These are phyloP conservation scores for Nemophila menziesii DNA, from an alignment of 257 asterid genomes.

Conservation along the genomic window DNA sequence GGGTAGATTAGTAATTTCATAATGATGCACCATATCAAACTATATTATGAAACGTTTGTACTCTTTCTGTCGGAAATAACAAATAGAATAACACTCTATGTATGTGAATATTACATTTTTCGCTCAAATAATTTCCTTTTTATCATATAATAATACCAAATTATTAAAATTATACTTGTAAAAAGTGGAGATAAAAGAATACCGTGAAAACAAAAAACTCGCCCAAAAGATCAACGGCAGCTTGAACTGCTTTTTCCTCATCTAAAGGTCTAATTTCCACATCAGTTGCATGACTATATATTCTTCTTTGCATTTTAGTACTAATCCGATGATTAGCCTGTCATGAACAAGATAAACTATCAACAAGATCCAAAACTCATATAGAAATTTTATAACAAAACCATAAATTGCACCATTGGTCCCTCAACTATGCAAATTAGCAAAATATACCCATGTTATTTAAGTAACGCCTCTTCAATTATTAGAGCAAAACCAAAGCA, in stretches of 20 bases:
- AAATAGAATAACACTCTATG: background rate
- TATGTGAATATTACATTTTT: background rate
- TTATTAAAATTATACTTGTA: too few relatives aligned
- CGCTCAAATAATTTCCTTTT: background rate
- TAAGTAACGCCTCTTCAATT: background rate
- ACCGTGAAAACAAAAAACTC: slow-evolving; percentile 79
- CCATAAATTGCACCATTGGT: too few relatives aligned
- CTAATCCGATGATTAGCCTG: slow-evolving; percentile 84
- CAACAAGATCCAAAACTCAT: background rate
- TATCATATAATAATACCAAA: slow-evolving; percentile 4
- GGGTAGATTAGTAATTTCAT: too few relatives aligned
- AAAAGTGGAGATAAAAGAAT: slow-evolving; percentile 17
- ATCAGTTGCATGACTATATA: slow-evolving; percentile 88
- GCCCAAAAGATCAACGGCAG: slow-evolving; percentile 86
- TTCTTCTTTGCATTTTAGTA: slow-evolving; percentile 84
- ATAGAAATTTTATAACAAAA: too few relatives aligned
- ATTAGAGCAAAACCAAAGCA: background rate
- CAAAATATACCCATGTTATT: too few relatives aligned
- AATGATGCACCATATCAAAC: background rate
- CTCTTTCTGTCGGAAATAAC: background rate
- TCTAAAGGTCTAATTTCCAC: slow-evolving; percentile 88
- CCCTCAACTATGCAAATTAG: too few relatives aligned
- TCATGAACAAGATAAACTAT: slow-evolving; percentile 14
- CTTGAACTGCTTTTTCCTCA: slow-evolving; percentile 96
- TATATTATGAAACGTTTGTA: background rate